These are phyloP conservation scores for Pseudonitzschia pungens DNA, from an alignment of 108 stramenopile genomes.

Conservation along the genomic window DNA sequence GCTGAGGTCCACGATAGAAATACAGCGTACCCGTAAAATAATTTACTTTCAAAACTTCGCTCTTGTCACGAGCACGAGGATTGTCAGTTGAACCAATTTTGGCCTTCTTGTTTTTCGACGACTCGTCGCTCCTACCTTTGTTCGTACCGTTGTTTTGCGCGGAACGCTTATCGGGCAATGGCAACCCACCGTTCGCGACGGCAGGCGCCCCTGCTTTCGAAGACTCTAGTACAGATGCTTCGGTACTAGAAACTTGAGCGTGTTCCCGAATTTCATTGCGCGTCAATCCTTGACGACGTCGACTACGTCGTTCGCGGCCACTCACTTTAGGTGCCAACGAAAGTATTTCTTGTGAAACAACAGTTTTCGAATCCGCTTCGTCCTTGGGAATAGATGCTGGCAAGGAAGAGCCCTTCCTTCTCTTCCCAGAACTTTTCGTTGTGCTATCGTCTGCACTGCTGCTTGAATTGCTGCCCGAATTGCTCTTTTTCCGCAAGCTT, in stretches of 20 bases:
- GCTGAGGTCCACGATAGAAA: slow-evolving; percentile 47
- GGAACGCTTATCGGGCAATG: background rate
- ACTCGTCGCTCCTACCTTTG: background rate
- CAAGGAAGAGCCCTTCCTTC: slow-evolving; percentile 2
- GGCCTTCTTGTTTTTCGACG: slow-evolving; percentile 36
- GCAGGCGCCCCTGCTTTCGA: slow-evolving; percentile 2
- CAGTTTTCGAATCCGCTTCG: background rate
- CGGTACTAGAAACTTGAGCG: background rate
- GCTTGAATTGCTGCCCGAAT: background rate
- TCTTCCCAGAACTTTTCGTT: slow-evolving; percentile 1
- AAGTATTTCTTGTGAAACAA: slow-evolving; percentile 3
- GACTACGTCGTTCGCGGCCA: slow-evolving; percentile 26
- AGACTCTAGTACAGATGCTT: background rate
- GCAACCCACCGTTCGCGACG: background rate
- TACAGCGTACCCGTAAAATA: slow-evolving; percentile 64
- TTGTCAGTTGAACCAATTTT: slow-evolving; percentile 24
- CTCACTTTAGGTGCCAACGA: background rate
- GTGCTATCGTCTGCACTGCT: slow-evolving; percentile 3
- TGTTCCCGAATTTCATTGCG: background rate
- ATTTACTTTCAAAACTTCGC: slow-evolving; percentile 53
- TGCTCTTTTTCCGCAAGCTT: background rate
- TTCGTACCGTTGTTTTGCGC: background rate
- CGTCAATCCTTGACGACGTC: slow-evolving; percentile 21
- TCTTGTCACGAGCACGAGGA: slow-evolving; percentile 15
- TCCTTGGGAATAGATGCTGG: too few relatives aligned